Evolutionary conservation across 306 rosid species (phyloP).

Genomic region (Gleditsia sinensis): DNA sequence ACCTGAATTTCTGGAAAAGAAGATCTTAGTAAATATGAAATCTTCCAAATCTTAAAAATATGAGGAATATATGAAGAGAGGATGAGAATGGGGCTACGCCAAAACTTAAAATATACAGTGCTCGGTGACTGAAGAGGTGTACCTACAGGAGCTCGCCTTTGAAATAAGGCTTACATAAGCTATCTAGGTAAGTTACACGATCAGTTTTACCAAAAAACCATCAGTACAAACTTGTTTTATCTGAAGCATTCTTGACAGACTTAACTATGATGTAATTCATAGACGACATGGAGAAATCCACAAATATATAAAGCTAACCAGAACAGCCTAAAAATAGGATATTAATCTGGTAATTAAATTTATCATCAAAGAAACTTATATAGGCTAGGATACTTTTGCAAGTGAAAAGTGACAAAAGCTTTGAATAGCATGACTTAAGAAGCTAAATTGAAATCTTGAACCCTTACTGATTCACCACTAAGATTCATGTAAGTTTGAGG

Average conservation of each 20-base stretch:
- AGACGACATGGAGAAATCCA: not conserved
- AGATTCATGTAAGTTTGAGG: slow-evolving; percentile 98
- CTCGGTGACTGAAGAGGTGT: not conserved
- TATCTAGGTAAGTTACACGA: not conserved
- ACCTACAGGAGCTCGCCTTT: not conserved
- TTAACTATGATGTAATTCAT: not conserved
- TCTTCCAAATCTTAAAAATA: not conserved
- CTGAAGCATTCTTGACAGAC: not conserved
- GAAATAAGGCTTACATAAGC: not conserved
- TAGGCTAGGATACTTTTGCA: not conserved
- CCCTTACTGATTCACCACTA: slow-evolving; percentile 93
- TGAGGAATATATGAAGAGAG: not conserved
- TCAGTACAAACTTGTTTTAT: not conserved
- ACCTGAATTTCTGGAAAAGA: not conserved
- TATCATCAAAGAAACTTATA: slow-evolving; percentile 19
- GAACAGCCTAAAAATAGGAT: slow-evolving; percentile 16
- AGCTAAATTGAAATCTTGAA: slow-evolving; percentile 23
- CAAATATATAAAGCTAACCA: not conserved
- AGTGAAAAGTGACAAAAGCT: not conserved
- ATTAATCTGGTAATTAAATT: not conserved
- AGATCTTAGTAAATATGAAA: too few species aligned
- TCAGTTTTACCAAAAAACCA: not conserved
- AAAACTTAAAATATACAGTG: not conserved
- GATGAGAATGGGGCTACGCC: not conserved
- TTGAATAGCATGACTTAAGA: not conserved